These are phyloP conservation scores for Ogataea saltuana DNA, from an alignment of 805 yeast species.

Conservation along the genomic window DNA sequence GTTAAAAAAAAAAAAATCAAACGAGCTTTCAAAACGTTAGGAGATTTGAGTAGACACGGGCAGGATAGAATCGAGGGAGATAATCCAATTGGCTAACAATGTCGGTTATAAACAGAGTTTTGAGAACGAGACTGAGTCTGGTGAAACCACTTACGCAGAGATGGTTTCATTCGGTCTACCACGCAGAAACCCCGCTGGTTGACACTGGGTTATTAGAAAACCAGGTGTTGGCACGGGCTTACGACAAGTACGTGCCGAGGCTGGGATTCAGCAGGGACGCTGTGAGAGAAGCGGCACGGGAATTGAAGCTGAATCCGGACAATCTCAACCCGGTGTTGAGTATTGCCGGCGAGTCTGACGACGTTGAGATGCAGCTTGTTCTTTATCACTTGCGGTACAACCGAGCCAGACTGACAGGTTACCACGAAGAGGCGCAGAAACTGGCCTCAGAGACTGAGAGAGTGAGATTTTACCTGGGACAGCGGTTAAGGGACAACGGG, in stretches of 20 bases:
- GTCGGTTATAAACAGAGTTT: background rate
- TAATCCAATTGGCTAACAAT: background rate
- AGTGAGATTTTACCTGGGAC: slow-evolving; percentile 37
- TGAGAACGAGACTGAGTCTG: background rate
- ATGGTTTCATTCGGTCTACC: slow-evolving; percentile 40
- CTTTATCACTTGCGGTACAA: slow-evolving; percentile 47
- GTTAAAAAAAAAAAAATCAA: no score
- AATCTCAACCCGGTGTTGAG: slow-evolving; percentile 43
- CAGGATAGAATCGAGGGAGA: no score
- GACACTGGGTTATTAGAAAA: slow-evolving; percentile 39
- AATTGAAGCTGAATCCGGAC: slow-evolving; percentile 42
- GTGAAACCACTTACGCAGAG: no score
- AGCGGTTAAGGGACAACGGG: slow-evolving; percentile 52
- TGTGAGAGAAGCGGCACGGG: slow-evolving; percentile 44
- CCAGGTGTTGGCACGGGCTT: slow-evolving; percentile 36
- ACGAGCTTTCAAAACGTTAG: no score
- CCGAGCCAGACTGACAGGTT: slow-evolving; percentile 39
- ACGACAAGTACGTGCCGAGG: slow-evolving; percentile 40
- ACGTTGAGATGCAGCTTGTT: slow-evolving; percentile 43
- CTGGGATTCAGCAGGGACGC: slow-evolving; percentile 46
- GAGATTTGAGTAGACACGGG: no score
- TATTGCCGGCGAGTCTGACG: slow-evolving; percentile 30
- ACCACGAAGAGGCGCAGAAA: slow-evolving; percentile 28
- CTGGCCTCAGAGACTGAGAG: slow-evolving; percentile 25
- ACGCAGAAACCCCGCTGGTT: slow-evolving; percentile 39